Percentiles rank a stretch among this genome's conserved stretches.
Conservation (phyloP, 2,329 filamentous ascomycete genomes). For the Colletotrichum navitas region DNA sequence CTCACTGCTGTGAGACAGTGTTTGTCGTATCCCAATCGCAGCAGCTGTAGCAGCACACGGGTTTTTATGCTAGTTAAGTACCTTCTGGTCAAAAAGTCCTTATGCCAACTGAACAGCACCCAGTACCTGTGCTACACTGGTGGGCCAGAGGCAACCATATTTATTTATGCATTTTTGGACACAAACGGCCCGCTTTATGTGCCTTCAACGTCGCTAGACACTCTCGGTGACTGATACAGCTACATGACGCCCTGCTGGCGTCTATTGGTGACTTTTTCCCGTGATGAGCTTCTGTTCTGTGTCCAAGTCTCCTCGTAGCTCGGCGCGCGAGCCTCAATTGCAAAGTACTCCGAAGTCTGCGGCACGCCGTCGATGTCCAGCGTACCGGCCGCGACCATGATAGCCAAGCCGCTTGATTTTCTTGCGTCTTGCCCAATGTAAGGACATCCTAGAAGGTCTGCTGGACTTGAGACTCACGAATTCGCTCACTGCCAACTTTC, state of each 20-base stretch:
- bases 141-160: background rate
- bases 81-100: background rate
- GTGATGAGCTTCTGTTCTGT: background rate
- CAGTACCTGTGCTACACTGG: background rate
- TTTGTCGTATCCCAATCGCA: too few species aligned
- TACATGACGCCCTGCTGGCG: background rate
- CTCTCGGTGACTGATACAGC: too few species aligned
- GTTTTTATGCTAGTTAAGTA: background rate
- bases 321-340: background rate
- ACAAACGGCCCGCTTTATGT: too few species aligned
- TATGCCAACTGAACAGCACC: too few species aligned
- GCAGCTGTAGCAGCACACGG: too few species aligned
- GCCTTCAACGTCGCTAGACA: too few species aligned
- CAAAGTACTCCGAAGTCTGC: background rate
- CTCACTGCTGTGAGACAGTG: background rate
- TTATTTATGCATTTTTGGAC: background rate
- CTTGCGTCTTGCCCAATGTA: slow-evolving; percentile 10
- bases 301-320: background rate
- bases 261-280: slow-evolving; percentile 15
- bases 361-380: slow-evolving; percentile 25
- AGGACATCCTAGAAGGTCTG: slow-evolving; percentile 13
- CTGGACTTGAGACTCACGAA: background rate
- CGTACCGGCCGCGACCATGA: slow-evolving; percentile 1
- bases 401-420: slow-evolving; percentile 26
- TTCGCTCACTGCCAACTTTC: fast-evolving